A percentile compares a stretch with the other conserved stretches of the same genome.
Conservation (phyloP, 2,329 filamentous ascomycete species). For the Xylaria digitata region DNA sequence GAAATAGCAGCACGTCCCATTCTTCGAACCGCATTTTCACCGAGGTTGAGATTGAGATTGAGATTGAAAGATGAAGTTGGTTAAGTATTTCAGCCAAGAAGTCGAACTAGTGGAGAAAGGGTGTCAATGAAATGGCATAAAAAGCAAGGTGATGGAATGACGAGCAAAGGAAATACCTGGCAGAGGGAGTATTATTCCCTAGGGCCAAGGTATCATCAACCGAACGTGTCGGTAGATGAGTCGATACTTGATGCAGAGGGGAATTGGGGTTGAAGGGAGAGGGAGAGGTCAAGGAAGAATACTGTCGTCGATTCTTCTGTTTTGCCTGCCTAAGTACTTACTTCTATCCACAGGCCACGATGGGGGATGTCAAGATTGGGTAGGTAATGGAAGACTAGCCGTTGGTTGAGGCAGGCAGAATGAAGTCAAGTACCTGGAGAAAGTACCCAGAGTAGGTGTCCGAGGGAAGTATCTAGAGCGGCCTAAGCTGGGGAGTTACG, state of each 20-base stretch:
- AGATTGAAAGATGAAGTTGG: conserved; percentile 37
- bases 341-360: background rate
- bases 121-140: conserved; percentile 43
- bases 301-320: background rate
- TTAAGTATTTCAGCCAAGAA: conserved; percentile 41
- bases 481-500: conserved; percentile 12
- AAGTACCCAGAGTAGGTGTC: background rate
- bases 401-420: conserved; percentile 10
- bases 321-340: background rate
- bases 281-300: conserved; percentile 14
- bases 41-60: conserved; percentile 34
- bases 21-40: conserved; percentile 81
- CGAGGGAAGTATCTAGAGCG: background rate
- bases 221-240: conserved; percentile 36
- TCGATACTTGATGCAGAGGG: conserved; percentile 37
- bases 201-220: conserved; percentile 40
- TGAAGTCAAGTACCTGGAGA: background rate
- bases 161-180: conserved; percentile 37
- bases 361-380: conserved; percentile 1
- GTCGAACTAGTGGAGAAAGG: conserved; percentile 33
- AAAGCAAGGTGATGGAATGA: conserved; percentile 40
- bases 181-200: conserved; percentile 34
- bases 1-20: conserved; percentile 88
- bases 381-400: background rate
- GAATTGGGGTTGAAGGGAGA: background rate